A percentile compares a stretch with the other conserved stretches of the same genome.
These are phyloP conservation scores for Zarea fungicola DNA, from an alignment of 2,329 filamentous ascomycete species.

Conservation along the genomic window DNA sequence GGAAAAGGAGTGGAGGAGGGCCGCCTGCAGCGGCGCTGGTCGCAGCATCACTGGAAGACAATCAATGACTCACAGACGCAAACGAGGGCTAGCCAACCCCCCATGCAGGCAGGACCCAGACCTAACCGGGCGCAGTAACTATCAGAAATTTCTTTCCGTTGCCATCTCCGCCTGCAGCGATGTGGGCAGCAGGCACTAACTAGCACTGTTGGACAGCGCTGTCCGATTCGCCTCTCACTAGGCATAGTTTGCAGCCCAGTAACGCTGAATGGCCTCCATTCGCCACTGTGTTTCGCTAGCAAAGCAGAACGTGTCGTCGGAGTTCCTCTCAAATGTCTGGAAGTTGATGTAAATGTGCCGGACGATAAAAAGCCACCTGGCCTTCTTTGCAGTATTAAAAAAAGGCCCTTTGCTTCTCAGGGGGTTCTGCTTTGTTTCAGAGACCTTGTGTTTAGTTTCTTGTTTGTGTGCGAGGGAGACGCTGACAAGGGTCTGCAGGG, in stretches of 20 bases:
- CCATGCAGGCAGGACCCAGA: background rate
- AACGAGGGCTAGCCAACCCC: constrained; percentile 1
- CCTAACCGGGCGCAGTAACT: constrained; percentile 2
- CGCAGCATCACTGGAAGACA: constrained; percentile 9
- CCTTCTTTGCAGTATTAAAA: background rate
- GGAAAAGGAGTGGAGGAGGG: background rate
- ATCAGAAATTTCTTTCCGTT: background rate
- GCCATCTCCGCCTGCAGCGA: background rate
- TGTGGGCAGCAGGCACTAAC: background rate
- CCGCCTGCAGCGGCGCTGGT: constrained; percentile 7
- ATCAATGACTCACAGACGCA: constrained; percentile 16
- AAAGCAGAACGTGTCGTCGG: too few species aligned
- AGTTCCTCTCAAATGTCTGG: too few species aligned
- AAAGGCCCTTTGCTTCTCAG: background rate
- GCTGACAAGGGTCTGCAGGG: constrained; percentile 16
- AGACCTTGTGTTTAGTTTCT: constrained; percentile 11
- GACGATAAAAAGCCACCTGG: constrained; percentile 4
- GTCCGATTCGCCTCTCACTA: background rate
- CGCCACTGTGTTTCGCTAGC: background rate
- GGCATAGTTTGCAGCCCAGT: too few species aligned
- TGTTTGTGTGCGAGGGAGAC: constrained; percentile 18
- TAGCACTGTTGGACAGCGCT: background rate
- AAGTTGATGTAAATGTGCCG: background rate
- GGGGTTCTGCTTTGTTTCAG: constrained; percentile 18
- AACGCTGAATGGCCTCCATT: too few species aligned